Evolutionary conservation across 2,329 filamentous ascomycete species (phyloP).

Genomic region (Aspergillus latus): DNA sequence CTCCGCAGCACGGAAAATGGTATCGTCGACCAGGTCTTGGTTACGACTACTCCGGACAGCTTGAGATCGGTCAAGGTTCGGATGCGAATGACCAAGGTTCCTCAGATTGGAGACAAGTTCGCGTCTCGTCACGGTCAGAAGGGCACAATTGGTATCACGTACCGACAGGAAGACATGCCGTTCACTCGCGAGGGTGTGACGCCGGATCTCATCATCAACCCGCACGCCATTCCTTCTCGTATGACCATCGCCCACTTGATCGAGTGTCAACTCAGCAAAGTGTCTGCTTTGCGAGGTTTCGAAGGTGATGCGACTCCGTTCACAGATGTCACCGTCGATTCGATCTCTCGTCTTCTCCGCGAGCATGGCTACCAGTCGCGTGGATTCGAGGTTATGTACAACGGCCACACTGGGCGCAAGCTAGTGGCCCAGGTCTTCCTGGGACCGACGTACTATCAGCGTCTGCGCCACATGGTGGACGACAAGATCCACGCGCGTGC

Average conservation of each 20-base stretch:
- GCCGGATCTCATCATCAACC: constrained; percentile 97
- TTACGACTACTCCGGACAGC: constrained; percentile 93
- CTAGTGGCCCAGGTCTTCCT: constrained; percentile 93
- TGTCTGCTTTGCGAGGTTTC: constrained; percentile 86
- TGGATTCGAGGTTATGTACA: constrained; percentile 98
- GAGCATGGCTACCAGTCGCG: constrained; percentile 94
- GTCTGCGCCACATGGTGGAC: constrained; percentile 98
- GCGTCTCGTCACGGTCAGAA: constrained; percentile 99
- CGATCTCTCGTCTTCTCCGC: constrained; percentile 79
- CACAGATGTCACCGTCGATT: constrained; percentile 94
- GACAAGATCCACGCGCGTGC: constrained; percentile 99
- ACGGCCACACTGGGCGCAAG: constrained; percentile 94
- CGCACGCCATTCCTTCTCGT: constrained; percentile 98
- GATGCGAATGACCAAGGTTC: constrained; percentile 94
- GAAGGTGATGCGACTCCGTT: constrained; percentile 98
- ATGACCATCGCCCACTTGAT: constrained; percentile 99
- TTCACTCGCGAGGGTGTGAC: constrained; percentile 89
- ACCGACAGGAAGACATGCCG: constrained; percentile 97
- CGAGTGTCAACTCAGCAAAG: constrained; percentile 95
- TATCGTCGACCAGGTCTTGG: constrained; percentile 88
- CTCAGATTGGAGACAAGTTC: constrained; percentile 99
- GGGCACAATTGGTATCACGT: constrained; percentile 98
- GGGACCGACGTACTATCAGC: constrained; percentile 97
- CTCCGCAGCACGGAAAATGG: constrained; percentile 94
- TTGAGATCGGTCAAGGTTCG: constrained; percentile 96